Base-by-base conservation (phyloP, 495 filamentous ascomycete species). In the Rhypophila decipiens region DNA sequence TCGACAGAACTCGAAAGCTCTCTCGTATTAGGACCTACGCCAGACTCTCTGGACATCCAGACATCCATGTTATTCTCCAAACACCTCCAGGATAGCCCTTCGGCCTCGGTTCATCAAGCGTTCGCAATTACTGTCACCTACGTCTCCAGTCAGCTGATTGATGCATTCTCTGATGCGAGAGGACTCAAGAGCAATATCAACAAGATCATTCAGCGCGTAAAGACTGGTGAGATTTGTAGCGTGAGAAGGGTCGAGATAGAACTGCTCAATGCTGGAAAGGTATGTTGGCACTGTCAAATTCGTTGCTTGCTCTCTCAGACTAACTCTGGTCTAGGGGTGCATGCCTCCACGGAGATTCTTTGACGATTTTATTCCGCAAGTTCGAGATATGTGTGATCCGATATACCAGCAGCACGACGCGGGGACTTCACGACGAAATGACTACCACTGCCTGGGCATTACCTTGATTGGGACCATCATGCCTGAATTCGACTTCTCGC, bases 161-260 rank as follows among this genome's bases (percentile, higher is more conserved):
- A 55, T 8, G 45, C 29, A 0, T 70, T 60, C 20, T 41, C 42
- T 11, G 46, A 65, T 33, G 53, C 51, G 13, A 45, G 50, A 8
- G 33, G 37, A 1, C 54, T 74, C 10, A 12, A 38, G 9, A 22
- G 34, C 13, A 60, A 52, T 22, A 50, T 74, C 4, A 33, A 44
- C 17, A 53, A 49, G 15, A 47, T 73, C 3, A 50, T 47, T 27
- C 53, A 57, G 18, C 55, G 56, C 20, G 54, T 64, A 29, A 55
- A 50, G n/a, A 50, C 44, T 11, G 65, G 68, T 1, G 49, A 40
- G 12, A 63, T 71, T 33, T 55, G 43, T 13, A 69, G 62, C 5
- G 56, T 66, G 42, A 60, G 72, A 36, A 64, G 62, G 40, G 42
- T 68, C 13, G 72, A 75, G 56, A 58, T 75, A 5, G 71, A 72